phyloP scores from a whole-genome alignment of 176 grass and related monocot species.

The Melocanna baccifera region DNA sequence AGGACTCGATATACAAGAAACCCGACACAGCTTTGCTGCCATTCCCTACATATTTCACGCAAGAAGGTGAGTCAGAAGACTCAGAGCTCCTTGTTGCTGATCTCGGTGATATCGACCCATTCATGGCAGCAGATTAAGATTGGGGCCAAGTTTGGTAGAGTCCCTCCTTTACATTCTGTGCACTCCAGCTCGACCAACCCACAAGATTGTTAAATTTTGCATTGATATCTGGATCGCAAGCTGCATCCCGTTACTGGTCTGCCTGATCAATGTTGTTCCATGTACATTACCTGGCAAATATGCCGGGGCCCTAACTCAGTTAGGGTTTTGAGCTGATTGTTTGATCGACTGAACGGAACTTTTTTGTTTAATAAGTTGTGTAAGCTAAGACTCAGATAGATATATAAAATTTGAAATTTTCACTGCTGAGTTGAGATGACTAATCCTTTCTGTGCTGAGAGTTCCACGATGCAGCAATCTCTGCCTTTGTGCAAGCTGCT shows the following conservation, averaged over 20 bases:
- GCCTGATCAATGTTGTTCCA: slow-evolving; percentile 42
- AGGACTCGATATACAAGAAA: slow-evolving; percentile 92
- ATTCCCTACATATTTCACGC: slow-evolving; percentile 81
- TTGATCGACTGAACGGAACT: slow-evolving; percentile 24
- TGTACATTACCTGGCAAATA: slow-evolving; percentile 46
- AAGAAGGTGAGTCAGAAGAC: slow-evolving; percentile 56
- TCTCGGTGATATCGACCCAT: slow-evolving; percentile 80
- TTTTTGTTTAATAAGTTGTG: slow-evolving; percentile 47
- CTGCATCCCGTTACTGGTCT: slow-evolving; percentile 14
- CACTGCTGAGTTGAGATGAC: not conserved
- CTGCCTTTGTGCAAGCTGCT: not conserved
- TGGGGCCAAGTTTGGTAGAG: not conserved
- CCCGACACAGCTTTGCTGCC: slow-evolving; percentile 65
- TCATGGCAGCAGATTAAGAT: slow-evolving; percentile 74
- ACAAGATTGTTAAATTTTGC: slow-evolving; percentile 37
- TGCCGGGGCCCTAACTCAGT: slow-evolving; percentile 17
- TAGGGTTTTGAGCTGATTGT: slow-evolving; percentile 48
- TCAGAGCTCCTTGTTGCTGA: slow-evolving; percentile 59
- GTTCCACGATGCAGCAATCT: slow-evolving; percentile 1
- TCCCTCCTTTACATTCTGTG: not conserved
- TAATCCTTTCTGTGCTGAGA: not conserved
- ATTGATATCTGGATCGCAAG: slow-evolving; percentile 24
- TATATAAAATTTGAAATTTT: slow-evolving; percentile 33
- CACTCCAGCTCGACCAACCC: slow-evolving; percentile 16
- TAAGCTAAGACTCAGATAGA: slow-evolving; percentile 28